Evolutionary conservation across 2,329 filamentous ascomycete genomes (phyloP).

Genomic region (Fusarium transvaalense): DNA sequence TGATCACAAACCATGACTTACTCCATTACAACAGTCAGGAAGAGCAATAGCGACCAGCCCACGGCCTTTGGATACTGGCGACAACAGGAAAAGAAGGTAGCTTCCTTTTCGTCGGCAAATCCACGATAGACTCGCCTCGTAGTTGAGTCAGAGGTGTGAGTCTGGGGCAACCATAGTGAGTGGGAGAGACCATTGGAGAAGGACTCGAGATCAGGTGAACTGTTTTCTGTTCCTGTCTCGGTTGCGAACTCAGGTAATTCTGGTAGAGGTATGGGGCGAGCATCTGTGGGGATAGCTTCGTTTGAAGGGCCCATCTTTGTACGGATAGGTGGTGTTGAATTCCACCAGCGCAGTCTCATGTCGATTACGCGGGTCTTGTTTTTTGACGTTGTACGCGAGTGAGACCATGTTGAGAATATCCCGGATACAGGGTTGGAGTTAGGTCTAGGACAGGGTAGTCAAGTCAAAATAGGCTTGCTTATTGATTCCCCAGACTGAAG

Average conservation of each 20-base stretch:
- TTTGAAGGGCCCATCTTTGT: constrained; percentile 32
- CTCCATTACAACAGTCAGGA: constrained; percentile 46
- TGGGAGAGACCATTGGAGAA: constrained; percentile 20
- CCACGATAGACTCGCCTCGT: constrained; percentile 37
- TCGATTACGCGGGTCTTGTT: constrained; percentile 25
- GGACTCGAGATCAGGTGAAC: constrained; percentile 24
- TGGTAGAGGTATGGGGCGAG: constrained; percentile 32
- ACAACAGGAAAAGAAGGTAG: constrained; percentile 37
- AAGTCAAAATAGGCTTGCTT: neutral
- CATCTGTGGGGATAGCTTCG: constrained; percentile 33
- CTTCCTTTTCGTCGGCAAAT: constrained; percentile 37
- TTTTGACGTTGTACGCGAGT: constrained; percentile 25
- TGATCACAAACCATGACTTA: constrained; percentile 1
- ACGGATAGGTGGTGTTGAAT: constrained; percentile 30
- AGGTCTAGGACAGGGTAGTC: neutral
- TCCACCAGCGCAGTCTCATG: constrained; percentile 36
- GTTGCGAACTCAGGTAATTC: constrained; percentile 34
- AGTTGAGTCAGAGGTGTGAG: constrained; percentile 34
- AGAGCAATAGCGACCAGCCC: constrained; percentile 43
- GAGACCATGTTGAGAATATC: constrained; percentile 29
- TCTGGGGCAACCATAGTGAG: constrained; percentile 31
- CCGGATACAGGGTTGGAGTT: neutral
- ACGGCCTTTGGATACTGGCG: constrained; percentile 45
- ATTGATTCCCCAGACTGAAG: constrained; percentile 1
- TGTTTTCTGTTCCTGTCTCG: constrained; percentile 7